phyloP scores from a whole-genome alignment of 495 filamentous ascomycete species.

The Penicillium cataractarum region DNA sequence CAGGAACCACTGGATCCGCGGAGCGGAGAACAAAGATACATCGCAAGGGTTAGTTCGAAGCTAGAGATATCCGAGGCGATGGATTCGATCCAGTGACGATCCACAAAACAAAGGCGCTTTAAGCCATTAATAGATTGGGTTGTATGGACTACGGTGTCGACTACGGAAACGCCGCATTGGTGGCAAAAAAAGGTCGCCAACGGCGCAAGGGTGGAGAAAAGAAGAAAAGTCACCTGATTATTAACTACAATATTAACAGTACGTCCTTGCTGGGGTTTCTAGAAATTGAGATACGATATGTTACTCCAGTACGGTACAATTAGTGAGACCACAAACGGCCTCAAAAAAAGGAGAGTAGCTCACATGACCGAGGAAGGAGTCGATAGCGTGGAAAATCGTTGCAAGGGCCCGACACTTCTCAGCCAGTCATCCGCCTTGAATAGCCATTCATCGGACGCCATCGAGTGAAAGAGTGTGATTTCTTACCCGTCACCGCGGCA shows the following conservation, averaged over 20 bases:
- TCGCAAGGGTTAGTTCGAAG: background rate
- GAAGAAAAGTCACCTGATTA: background rate
- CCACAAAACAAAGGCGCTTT: background rate
- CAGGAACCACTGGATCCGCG: constrained; percentile 1
- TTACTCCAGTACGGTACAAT: background rate
- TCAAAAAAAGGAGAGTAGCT: constrained; percentile 19
- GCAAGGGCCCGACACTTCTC: constrained; percentile 21
- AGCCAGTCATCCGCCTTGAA: constrained; percentile 8
- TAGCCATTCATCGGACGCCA: constrained; percentile 2
- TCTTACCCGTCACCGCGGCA: constrained; percentile 47
- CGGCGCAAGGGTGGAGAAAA: constrained; percentile 3
- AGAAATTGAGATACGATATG: background rate
- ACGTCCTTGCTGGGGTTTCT: background rate
- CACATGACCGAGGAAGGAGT: constrained; percentile 39
- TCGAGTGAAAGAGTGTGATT: constrained; percentile 8
- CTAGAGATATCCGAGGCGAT: background rate
- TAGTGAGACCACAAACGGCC: too few relatives aligned
- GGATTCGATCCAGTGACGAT: constrained; percentile 2
- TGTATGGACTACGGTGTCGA: background rate
- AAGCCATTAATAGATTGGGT: too few relatives aligned
- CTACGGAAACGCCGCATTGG: background rate
- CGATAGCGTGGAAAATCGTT: constrained; percentile 33
- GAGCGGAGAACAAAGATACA: background rate
- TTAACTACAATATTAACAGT: background rate
- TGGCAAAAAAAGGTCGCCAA: constrained; percentile 1